Base-by-base conservation (phyloP, 805 yeast species). In the Myxozyma melibiosi region DNA sequence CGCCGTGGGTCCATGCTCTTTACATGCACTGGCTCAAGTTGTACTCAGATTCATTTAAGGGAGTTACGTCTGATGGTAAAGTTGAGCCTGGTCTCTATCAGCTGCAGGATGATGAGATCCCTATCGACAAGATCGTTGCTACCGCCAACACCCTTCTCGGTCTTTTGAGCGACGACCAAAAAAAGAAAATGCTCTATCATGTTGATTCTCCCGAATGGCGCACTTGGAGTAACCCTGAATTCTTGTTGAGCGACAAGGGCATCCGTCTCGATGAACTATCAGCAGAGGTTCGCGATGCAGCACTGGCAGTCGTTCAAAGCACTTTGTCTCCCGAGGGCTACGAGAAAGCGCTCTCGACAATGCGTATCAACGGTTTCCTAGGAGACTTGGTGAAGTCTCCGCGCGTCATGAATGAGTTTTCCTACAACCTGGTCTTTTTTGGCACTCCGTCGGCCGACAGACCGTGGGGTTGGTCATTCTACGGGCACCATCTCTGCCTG, bases 121-220 rank as follows among this genome's bases (percentile, higher is more conserved):
- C 42, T 9, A 47, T 47, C 37, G 37, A 22, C 16, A 4, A 22
- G n/a, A 47, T 47, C 24, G 51, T 47, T 3, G 37, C 42, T 16
- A 9, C 43, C 18, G 51, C 44, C 4, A 18, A 9, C 16, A 35
- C 16, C 9, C 24, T 47, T 4, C 37, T 47, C 9, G 43, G 24
- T 4, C 43, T 37, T 16, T 38, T 47, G 2, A 28, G 25, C 43
- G 13, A 13, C 18, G 14, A 28, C n/a, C 51, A 47, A 14, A 27
- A 24, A 14, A 18, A 24, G 1, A 28, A 31, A 13, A 16, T 37
- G 6, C 34, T 37, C 5, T 27, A 47, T 22, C 51, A 38, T 27
- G 18, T 47, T 24, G 51, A 47, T 16, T 47, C 51, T 3, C 51
- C 44, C 11, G 51, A 47, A 37, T 47, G 51, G 51, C 42, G 51